Base-by-base conservation (phyloP, 1,284 basidiomycete genomes). In the Athelia sp. region DNA sequence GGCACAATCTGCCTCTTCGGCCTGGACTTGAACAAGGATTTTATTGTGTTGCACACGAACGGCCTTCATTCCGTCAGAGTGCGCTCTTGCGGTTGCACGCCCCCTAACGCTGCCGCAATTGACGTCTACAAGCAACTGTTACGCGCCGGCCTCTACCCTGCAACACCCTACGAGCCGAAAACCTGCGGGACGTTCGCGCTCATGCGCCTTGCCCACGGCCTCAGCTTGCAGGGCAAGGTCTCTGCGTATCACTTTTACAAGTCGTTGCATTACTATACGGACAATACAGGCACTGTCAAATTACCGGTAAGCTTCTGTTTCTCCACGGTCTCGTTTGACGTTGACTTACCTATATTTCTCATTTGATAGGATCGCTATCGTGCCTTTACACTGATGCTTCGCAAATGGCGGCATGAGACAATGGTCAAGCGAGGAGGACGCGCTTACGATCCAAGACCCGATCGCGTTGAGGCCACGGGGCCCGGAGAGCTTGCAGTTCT, bases 1-100 rank as follows among this genome's bases (percentile, higher is more conserved):
- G 36, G 36, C n/a, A 15, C n/a, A 6, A 15, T 6, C 6, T 40
- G 36, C 36, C 4, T 22, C 36, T 40, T 40, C 36, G 21, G 21
- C n/a, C n/a, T 8, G 15, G 21, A 17, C 6, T 6, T 17, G 6
- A 6, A 17, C n/a, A 17, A 40, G n/a, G 36, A 17, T 6, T 40
- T 40, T 40, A 21, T 44, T 22, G 23, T 44, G 8, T 23, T 44
- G 19, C 19, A 44, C 43, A 22, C 43, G 8, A 44, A 44, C 43
- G 17, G 43, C 21, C 10, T 44, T 26, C 43, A 44, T n/a, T 10
- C 8, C 9, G 43, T 60, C 15, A 40, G 21, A 9, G 15, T 60
- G 14, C 29, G 53, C 32, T 60, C 53, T 43, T 60, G 59, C 32
- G 54, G 53, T n/a, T 61, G 59, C 32, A 9, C n/a, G 3, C 31